Conservation (phyloP, 129 eudicot species). For the Calendula officinalis region DNA sequence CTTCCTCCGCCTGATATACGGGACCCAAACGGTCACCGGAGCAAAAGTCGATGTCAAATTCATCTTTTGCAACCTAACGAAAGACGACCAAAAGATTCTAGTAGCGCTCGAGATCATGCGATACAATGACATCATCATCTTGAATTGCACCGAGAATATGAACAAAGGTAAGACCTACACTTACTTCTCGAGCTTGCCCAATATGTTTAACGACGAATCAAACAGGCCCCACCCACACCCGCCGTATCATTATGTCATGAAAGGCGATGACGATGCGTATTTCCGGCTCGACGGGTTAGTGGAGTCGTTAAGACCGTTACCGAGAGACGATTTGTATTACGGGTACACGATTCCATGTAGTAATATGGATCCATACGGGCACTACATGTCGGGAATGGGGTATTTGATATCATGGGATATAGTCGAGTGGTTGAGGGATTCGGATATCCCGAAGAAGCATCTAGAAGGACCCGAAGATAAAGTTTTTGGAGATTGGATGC, state of each 20-base stretch:
- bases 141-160: conserved; percentile 86
- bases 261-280: conserved; percentile 80
- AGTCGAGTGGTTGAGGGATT: conserved; percentile 66
- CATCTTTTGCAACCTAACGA: conserved; percentile 89
- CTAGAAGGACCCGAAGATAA: conserved; percentile 80
- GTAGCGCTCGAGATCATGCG: conserved; percentile 89
- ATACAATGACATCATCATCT: conserved; percentile 78
- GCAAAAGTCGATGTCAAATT: conserved; percentile 75
- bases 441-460: conserved; percentile 64
- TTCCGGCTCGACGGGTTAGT: conserved; percentile 58
- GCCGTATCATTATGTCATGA: conserved; percentile 84
- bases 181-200: conserved; percentile 79
- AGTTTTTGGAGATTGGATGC: conserved; percentile 77
- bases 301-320: conserved; percentile 59
- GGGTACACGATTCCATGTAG: conserved; percentile 88
- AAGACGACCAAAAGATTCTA: conserved; percentile 77
- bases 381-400: conserved; percentile 97
- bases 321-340: conserved; percentile 81
- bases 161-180: conserved; percentile 88
- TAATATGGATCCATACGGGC: conserved; percentile 73
- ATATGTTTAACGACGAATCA: conserved; percentile 34
- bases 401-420: conserved; percentile 84
- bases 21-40: conserved; percentile 50
- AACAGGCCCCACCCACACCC: conserved; percentile 52
- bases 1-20: conserved; percentile 83